Evolutionary conservation across 2,329 filamentous ascomycete genomes (phyloP).

Genomic region (Penicillium brevicompactum): DNA sequence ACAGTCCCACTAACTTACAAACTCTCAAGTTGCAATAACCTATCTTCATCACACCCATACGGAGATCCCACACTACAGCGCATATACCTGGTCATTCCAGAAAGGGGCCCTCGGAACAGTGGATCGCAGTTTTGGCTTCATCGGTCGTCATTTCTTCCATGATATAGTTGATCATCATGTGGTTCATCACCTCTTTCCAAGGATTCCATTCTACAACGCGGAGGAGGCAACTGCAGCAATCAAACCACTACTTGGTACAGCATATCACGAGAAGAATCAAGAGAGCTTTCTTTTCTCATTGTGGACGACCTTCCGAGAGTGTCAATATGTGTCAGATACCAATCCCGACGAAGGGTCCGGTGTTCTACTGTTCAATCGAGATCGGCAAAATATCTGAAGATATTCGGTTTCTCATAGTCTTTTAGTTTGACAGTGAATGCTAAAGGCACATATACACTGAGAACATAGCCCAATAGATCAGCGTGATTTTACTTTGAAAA

Average conservation of each 20-base stretch:
- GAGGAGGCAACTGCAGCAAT: conserved; percentile 60
- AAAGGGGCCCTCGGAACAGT: conserved; percentile 64
- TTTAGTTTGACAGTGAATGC: too few species aligned
- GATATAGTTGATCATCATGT: conserved; percentile 66
- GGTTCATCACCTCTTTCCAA: conserved; percentile 63
- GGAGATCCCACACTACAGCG: conserved; percentile 59
- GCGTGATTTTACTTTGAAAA: too few species aligned
- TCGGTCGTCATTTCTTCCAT: conserved; percentile 65
- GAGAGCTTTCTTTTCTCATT: neutral
- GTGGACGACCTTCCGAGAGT: conserved; percentile 37
- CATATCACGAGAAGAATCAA: neutral
- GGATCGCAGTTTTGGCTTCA: conserved; percentile 65
- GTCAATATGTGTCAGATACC: conserved; percentile 28
- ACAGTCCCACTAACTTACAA: too few species aligned
- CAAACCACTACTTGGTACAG: conserved; percentile 51
- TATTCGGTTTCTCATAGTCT: too few species aligned
- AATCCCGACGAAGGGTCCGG: too few species aligned
- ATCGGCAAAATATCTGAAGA: too few species aligned
- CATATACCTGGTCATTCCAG: conserved; percentile 61
- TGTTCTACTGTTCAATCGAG: too few species aligned
- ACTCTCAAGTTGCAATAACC: conserved; percentile 64
- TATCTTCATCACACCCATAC: conserved; percentile 72
- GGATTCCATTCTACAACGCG: conserved; percentile 63
- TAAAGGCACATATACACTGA: too few species aligned
- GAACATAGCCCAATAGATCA: too few species aligned